Evolutionary conservation across 805 yeast genomes (phyloP).

Genomic region (Dipodascus geniculatus): DNA sequence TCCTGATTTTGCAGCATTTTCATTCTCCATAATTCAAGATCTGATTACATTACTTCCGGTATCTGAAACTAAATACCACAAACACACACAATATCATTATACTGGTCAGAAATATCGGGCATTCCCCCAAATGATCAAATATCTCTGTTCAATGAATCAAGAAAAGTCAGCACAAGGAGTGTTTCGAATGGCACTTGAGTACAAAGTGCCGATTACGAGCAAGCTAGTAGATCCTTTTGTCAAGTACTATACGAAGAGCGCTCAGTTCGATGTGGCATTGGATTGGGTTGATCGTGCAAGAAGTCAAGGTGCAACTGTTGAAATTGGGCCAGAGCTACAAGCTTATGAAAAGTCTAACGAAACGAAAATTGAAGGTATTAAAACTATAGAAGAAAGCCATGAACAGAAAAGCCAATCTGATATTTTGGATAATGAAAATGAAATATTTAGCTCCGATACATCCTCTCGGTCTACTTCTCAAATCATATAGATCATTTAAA

Average conservation of each 20-base stretch:
- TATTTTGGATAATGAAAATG: too few species aligned
- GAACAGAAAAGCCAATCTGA: background rate
- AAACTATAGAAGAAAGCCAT: background rate
- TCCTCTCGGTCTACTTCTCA: too few species aligned
- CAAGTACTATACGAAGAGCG: background rate
- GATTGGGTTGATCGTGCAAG: background rate
- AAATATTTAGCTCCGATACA: too few species aligned
- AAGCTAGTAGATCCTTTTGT: background rate
- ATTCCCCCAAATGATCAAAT: background rate
- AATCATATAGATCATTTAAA: too few species aligned
- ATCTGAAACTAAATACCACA: background rate
- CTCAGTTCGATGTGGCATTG: background rate
- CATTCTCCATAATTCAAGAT: background rate
- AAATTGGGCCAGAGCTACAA: background rate
- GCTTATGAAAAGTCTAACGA: background rate
- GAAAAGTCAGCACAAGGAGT: background rate
- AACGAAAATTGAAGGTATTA: background rate
- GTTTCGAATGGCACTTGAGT: background rate
- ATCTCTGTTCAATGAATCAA: background rate
- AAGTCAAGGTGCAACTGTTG: background rate
- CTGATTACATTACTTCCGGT: background rate
- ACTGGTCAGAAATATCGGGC: background rate
- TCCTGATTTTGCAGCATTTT: background rate
- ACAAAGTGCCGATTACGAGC: background rate
- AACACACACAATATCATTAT: background rate